A percentile compares a stretch with the other conserved stretches of the same genome.
These are phyloP conservation scores for Azolla pinnata DNA, from an alignment of 75 land plant species.

Conservation along the genomic window DNA sequence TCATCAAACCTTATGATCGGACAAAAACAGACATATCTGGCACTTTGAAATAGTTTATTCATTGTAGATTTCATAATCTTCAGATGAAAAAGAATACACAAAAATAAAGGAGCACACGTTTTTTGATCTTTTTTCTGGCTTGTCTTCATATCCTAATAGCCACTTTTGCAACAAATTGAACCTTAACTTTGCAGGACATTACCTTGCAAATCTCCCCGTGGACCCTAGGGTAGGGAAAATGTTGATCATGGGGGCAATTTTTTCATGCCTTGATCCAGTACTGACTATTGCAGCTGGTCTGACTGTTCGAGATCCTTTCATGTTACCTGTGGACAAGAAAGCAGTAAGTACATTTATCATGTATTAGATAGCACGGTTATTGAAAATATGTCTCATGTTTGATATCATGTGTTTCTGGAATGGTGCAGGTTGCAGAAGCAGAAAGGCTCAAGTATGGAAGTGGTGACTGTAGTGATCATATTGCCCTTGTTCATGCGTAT, in stretches of 20 bases:
- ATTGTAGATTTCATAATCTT: too few species aligned
- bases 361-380: background rate
- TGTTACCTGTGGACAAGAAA: constrained; percentile 58
- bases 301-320: constrained; percentile 75
- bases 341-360: constrained; percentile 42
- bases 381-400: too few species aligned
- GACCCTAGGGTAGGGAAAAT: constrained; percentile 97
- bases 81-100: too few species aligned
- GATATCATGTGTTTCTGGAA: background rate
- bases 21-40: too few species aligned
- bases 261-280: constrained; percentile 72
- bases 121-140: too few species aligned
- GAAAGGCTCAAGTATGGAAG: constrained; percentile 54
- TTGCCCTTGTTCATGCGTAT: constrained; percentile 68
- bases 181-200: constrained; percentile 60
- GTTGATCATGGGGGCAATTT: constrained; percentile 73
- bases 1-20: too few species aligned
- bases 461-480: constrained; percentile 63
- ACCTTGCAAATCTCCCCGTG: constrained; percentile 72
- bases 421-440: constrained; percentile 65
- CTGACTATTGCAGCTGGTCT: constrained; percentile 80
- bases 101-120: too few species aligned
- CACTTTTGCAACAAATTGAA: too few species aligned
- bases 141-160: too few species aligned
- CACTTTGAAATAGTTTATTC: too few species aligned